Base-by-base conservation (phyloP, 2,329 filamentous ascomycete species). In the Epichloe brachyelytri region DNA sequence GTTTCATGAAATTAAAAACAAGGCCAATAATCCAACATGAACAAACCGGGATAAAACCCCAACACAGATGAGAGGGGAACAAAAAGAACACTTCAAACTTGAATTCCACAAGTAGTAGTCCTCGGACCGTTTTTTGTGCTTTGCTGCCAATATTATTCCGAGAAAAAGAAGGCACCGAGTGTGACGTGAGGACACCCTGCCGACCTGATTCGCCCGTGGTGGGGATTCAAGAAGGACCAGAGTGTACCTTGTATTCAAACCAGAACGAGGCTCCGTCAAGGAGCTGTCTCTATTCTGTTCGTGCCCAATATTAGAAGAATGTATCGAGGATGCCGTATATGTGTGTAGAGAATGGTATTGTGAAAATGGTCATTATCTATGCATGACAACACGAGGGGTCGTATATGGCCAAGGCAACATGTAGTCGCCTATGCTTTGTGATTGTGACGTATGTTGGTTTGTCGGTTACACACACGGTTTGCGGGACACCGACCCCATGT, bases 241-340 rank as follows among this genome's bases (percentile, higher is more conserved):
- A 19, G n/a, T 2, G 39, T 14, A 15, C 22, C 14, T 12, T 20
- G 15, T 40, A 17, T 17, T 10, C 20, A 41, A 41, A 22, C 8
- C 49, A 52, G 50, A 52, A 37, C 22, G 26, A 52, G 22, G 11
- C 43, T 46, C 51, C 51, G 15, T 52, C 47, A 38, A 52, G 51
- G 51, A 49, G 43, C 22, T 39, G 20, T 26, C 17, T 19, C 37
- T 39, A 11, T 49, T 37, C n/a, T 12, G 47, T 43, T 19, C 43
- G 33, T 49, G 47, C 37, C 51, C 37, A 20, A 46, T 37, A 52
- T 52, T 47, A 52, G 46, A 49, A 51, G 49, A 19, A 44, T 54
- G 43, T 49, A 46, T 49, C 52, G 30, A 47, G 30, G 34, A 51
- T 54, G 46, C 43, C 38, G 38, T 49, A 43, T 54, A 49, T 54